Evolutionary conservation across 768 basidiomycete species (phyloP).

Genomic region (Mycena metata): DNA sequence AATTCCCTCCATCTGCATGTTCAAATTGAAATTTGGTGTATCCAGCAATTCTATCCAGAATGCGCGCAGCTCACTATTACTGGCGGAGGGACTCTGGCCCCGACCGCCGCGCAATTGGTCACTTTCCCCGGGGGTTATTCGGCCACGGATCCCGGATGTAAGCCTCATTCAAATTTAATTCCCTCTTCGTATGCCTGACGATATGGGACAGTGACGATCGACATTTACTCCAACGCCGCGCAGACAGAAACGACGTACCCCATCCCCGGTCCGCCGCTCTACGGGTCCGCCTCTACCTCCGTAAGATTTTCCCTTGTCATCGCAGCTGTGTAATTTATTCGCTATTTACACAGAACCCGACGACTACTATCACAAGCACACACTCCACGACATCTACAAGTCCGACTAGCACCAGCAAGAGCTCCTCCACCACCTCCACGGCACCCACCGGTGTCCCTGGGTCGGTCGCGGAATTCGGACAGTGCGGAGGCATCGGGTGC

Average conservation of each 20-base stretch:
- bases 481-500: constrained; percentile 53
- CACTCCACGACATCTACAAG: constrained; percentile 16
- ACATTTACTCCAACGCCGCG: constrained; percentile 56
- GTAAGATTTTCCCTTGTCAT: neutral
- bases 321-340: constrained; percentile 8
- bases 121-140: constrained; percentile 63
- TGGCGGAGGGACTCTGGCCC: constrained; percentile 55
- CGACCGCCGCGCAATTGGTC: constrained; percentile 60
- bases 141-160: constrained; percentile 58
- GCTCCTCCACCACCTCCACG: constrained; percentile 37
- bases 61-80: constrained; percentile 61
- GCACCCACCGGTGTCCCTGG: constrained; percentile 40
- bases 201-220: constrained; percentile 50
- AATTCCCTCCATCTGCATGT: neutral
- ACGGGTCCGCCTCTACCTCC: constrained; percentile 50
- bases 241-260: constrained; percentile 56
- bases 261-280: constrained; percentile 63
- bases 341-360: neutral
- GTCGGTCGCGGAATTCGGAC: constrained; percentile 55
- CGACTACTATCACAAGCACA: constrained; percentile 20
- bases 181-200: constrained; percentile 38
- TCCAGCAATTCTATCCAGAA: constrained; percentile 79
- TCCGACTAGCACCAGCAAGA: constrained; percentile 35
- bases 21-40: neutral
- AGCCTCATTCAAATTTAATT: constrained; percentile 37